Base-by-base conservation (phyloP, 495 filamentous ascomycete species). In the Lichenothelia convexa region DNA sequence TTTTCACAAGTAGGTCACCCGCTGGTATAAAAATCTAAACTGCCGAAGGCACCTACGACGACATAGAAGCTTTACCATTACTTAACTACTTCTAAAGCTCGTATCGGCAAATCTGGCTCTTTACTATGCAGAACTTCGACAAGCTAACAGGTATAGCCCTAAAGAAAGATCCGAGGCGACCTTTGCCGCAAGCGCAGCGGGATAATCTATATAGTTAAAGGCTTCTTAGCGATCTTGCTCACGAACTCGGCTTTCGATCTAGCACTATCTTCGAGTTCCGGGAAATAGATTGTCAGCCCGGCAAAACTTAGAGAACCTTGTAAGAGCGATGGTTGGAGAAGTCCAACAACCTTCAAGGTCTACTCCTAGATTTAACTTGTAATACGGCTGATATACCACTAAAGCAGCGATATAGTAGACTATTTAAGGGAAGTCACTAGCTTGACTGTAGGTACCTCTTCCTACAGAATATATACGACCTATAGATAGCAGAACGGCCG, bases 401-500 rank as follows among this genome's bases (percentile, higher is more conserved):
- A 42, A 43, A 18, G 42, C 35, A 36, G 17, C 44, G 45, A 18
- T 54, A 34, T 47, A 37, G 48, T 0, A 47, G 47, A 30, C 40
- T 43, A 30, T 35, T 30, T 15, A 24, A 32, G 11, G 22, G 29
- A 17, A 31, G 30, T 18, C 45, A 42, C 36, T 31, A 43, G 30
- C 30, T 21, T 8, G 46, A 54, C 16, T 26, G 44, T 23, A 36
- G 39, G 13, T 46, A 44, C 22, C 29, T 51, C 12, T 54, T 54
- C 29, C 39, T 54, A 20, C 5, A 46, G 5, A 30, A 47, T 34
- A 43, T 51, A 4, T 54, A 51, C 24, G 24, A 13, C 24, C 7
- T 7, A 7, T 13, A 27, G 24, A 27, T 13, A 7, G 13, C 7
- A 7, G 24, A 27, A 27, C n/a, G n/a, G n/a, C n/a, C n/a, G n/a